These are phyloP conservation scores for Wilhelminamyces savonicus DNA, from an alignment of 805 yeast species.

Conservation along the genomic window DNA sequence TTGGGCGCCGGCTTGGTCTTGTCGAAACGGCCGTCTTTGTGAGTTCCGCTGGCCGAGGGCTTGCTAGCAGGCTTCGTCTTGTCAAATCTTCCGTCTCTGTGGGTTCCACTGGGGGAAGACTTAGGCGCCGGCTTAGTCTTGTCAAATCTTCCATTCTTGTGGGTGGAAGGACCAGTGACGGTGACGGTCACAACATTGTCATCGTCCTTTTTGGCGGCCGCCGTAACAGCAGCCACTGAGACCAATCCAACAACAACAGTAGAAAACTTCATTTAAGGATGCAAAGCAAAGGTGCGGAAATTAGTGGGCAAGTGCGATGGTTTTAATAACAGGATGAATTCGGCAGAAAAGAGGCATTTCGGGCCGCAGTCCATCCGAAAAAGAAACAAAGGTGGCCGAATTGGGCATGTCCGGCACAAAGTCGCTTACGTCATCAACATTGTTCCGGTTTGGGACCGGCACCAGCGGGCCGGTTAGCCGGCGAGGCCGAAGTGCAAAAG, in stretches of 20 bases:
- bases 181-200: conserved; percentile 8
- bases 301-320: neutral
- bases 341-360: neutral
- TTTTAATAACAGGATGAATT: neutral
- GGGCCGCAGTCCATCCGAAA: neutral
- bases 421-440: too few species aligned
- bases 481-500: too few species aligned
- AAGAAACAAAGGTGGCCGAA: neutral
- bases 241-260: conserved; percentile 34
- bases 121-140: conserved; percentile 11
- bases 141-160: conserved; percentile 16
- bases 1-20: conserved; percentile 29
- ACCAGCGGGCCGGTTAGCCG: too few species aligned
- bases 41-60: conserved; percentile 27
- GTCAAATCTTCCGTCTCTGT: conserved; percentile 12
- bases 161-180: conserved; percentile 9
- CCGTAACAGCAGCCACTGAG: conserved; percentile 24
- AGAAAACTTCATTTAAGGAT: conserved; percentile 45
- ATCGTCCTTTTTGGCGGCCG: conserved; percentile 14
- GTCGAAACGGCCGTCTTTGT: conserved; percentile 52
- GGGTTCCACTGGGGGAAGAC: conserved; percentile 10
- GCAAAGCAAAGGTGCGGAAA: too few species aligned
- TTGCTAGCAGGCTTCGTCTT: conserved; percentile 7
- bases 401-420: neutral
- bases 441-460: too few species aligned